Conservation (phyloP, 1,284 basidiomycete genomes). For the Sphagnurus paluster region DNA sequence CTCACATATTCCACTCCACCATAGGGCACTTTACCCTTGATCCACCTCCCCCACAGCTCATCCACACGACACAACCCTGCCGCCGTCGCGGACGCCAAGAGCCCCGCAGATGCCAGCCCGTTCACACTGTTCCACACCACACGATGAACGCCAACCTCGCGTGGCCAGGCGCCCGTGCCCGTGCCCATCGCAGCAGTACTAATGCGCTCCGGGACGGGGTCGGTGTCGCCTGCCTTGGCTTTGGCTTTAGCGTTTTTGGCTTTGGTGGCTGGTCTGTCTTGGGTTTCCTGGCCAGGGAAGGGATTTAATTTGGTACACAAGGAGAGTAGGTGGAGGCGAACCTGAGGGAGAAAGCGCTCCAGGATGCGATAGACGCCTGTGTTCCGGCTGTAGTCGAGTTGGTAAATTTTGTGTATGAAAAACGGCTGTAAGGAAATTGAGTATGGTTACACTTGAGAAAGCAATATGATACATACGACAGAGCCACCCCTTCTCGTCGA, state of each 20-base stretch:
- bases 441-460: neutral
- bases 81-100: conserved; percentile 78
- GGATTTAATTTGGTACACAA: neutral
- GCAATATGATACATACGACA: conserved; percentile 49
- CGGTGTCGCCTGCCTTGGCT: conserved; percentile 13
- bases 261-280: conserved; percentile 47
- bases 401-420: conserved; percentile 77
- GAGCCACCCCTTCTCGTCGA: conserved; percentile 66
- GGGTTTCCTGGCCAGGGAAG: conserved; percentile 48
- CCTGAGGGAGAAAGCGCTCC: conserved; percentile 79
- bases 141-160: conserved; percentile 72
- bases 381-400: conserved; percentile 81
- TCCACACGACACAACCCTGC: conserved; percentile 88
- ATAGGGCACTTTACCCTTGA: conserved; percentile 63
- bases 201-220: conserved; percentile 26
- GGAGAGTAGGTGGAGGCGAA: conserved; percentile 23
- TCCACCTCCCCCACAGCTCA: conserved; percentile 67
- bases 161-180: conserved; percentile 72
- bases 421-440: conserved; percentile 55
- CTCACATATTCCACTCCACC: conserved; percentile 41
- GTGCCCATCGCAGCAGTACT: no score
- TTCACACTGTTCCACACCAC: conserved; percentile 79
- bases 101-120: conserved; percentile 62
- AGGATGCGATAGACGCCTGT: conserved; percentile 79
- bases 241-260: conserved; percentile 26